phyloP scores from a whole-genome alignment of 768 basidiomycete species.

The Leccinum obscurum region DNA sequence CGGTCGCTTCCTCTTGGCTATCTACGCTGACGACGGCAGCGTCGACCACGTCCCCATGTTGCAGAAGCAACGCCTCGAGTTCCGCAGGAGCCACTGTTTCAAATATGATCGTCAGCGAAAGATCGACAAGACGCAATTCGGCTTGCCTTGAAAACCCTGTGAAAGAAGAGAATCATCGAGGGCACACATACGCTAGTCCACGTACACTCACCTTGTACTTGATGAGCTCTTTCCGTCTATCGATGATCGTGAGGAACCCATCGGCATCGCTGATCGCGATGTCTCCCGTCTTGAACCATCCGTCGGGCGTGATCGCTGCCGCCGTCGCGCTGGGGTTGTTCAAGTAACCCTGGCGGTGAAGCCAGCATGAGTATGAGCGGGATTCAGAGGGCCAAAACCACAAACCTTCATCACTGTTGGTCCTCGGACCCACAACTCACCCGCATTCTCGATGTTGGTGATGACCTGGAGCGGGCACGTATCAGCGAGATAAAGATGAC shows the following conservation, averaged over 20 bases:
- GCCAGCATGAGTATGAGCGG: conserved; percentile 1
- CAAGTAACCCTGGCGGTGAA: conserved; percentile 61
- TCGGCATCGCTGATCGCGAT: conserved; percentile 65
- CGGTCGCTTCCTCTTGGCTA: conserved; percentile 67
- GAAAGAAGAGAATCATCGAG: not conserved
- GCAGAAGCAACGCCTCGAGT: conserved; percentile 72
- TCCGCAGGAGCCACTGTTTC: conserved; percentile 80
- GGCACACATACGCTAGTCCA: not conserved
- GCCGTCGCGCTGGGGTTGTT: conserved; percentile 70
- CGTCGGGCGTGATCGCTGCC: conserved; percentile 64
- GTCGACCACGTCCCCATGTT: conserved; percentile 76
- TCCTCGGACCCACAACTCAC: conserved; percentile 83
- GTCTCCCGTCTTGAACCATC: conserved; percentile 92
- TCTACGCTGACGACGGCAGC: conserved; percentile 79
- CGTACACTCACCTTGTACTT: conserved; percentile 58
- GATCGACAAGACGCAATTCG: not conserved
- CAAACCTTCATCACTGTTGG: conserved; percentile 78
- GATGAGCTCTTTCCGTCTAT: conserved; percentile 72
- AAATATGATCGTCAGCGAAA: not conserved
- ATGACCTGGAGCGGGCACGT: conserved; percentile 18
- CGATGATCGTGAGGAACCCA: conserved; percentile 75
- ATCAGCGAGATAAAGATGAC: not conserved
- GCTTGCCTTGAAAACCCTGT: conserved; percentile 74
- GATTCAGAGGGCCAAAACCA: not conserved
- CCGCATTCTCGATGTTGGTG: conserved; percentile 43